Percentiles rank a stretch among this genome's conserved stretches.
Conservation (phyloP, 2,329 filamentous ascomycete species). For the Ascosphaera aggregata region DNA sequence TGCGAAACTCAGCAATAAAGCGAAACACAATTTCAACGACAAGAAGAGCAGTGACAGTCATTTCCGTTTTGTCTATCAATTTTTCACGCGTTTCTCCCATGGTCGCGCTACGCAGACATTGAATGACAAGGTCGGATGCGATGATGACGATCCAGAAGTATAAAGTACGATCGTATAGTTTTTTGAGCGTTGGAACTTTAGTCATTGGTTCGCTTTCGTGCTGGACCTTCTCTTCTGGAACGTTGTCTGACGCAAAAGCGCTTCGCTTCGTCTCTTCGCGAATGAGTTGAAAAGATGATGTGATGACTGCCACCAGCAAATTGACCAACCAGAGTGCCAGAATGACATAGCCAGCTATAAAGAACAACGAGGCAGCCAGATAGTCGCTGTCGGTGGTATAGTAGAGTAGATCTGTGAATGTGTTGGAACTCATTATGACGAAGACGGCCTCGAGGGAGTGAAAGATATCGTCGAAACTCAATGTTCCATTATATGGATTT, state of each 20-base stretch:
- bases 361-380: constrained; percentile 58
- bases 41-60: constrained; percentile 53
- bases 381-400: constrained; percentile 84
- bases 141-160: constrained; percentile 67
- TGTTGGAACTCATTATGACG: constrained; percentile 96
- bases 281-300: constrained; percentile 94
- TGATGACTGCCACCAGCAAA: constrained; percentile 86
- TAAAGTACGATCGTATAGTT: constrained; percentile 47
- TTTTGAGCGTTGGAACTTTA: constrained; percentile 33
- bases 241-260: constrained; percentile 63
- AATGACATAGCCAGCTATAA: constrained; percentile 52
- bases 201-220: constrained; percentile 5
- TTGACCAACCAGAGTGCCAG: constrained; percentile 95
- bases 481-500: constrained; percentile 63
- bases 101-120: constrained; percentile 49
- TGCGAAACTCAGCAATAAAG: constrained; percentile 54
- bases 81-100: constrained; percentile 39
- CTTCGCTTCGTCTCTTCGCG: constrained; percentile 86
- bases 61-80: constrained; percentile 52
- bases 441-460: constrained; percentile 89
- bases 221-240: constrained; percentile 18
- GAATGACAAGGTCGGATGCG: constrained; percentile 52
- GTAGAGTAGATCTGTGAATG: constrained; percentile 87
- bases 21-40: constrained; percentile 64
- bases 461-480: constrained; percentile 87